phyloP scores from a whole-genome alignment of 768 basidiomycete species.

The Termitomyces sp. region DNA sequence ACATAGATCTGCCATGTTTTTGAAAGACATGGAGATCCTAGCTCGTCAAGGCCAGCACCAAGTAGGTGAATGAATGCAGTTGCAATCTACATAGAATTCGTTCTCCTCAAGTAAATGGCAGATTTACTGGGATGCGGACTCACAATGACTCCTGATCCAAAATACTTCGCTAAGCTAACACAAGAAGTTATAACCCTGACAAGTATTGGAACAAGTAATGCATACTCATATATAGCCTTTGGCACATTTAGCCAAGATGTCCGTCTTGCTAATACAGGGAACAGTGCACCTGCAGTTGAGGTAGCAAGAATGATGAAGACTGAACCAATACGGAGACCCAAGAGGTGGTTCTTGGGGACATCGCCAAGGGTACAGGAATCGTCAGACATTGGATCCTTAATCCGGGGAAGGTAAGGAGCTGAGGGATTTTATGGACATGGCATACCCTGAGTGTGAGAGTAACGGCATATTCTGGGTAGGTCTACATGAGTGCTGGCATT shows the following conservation, averaged over 20 bases:
- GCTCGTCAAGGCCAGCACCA: conserved; percentile 64
- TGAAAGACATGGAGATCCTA: conserved; percentile 64
- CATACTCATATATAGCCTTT: conserved; percentile 64
- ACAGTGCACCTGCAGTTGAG: conserved; percentile 57
- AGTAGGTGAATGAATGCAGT: conserved; percentile 88
- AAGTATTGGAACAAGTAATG: not conserved
- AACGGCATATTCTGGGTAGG: not conserved
- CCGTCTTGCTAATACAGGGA: conserved; percentile 62
- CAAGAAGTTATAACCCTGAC: not conserved
- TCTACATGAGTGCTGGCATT: not conserved
- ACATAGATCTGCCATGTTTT: conserved; percentile 63
- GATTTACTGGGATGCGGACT: conserved; percentile 17
- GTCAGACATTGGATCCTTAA: not conserved
- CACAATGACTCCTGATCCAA: conserved; percentile 87
- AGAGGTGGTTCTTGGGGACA: conserved; percentile 36
- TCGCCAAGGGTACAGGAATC: conserved; percentile 53
- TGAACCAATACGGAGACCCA: conserved; percentile 59
- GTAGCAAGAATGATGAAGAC: conserved; percentile 68
- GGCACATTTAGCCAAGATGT: conserved; percentile 52
- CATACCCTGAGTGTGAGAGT: not conserved
- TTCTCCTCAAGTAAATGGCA: not conserved
- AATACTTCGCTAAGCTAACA: conserved; percentile 79
- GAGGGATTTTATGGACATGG: not conserved
- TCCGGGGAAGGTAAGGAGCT: not conserved
- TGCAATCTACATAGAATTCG: conserved; percentile 51